Conservation (phyloP, 2,329 filamentous ascomycete genomes). For the Pseudopithomyces chartarum region DNA sequence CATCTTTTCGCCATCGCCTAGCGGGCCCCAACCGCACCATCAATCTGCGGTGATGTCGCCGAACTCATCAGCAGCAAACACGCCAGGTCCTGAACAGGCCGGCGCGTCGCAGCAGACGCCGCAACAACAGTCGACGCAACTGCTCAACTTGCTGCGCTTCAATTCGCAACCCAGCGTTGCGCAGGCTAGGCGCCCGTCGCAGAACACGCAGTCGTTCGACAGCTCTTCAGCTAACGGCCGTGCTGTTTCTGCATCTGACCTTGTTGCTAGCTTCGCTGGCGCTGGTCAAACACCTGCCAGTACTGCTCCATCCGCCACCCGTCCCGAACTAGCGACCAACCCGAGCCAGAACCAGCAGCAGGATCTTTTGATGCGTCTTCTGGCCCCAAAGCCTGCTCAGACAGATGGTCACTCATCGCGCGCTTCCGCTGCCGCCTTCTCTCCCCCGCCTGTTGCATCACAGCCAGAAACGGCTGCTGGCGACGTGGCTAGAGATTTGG, state of each 20-base stretch:
- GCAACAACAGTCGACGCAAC: conserved; percentile 55
- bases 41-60: conserved; percentile 64
- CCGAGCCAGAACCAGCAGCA: conserved; percentile 73
- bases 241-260: conserved; percentile 60
- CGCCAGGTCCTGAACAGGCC: conserved; percentile 45
- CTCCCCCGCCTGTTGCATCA: conserved; percentile 33
- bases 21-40: conserved; percentile 61
- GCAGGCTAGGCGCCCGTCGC: conserved; percentile 42
- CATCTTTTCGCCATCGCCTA: conserved; percentile 60
- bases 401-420: conserved; percentile 32
- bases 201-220: conserved; percentile 27
- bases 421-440: conserved; percentile 32
- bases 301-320: conserved; percentile 31
- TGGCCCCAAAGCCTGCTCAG: conserved; percentile 68
- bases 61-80: conserved; percentile 53
- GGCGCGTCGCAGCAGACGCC: conserved; percentile 50
- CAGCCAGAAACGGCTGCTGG: conserved; percentile 50
- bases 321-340: conserved; percentile 32
- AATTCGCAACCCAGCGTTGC: conserved; percentile 53
- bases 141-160: conserved; percentile 70
- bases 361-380: conserved; percentile 81
- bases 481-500: conserved; percentile 52
- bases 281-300: conserved; percentile 40
- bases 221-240: conserved; percentile 33
- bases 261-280: conserved; percentile 61